Evolutionary conservation across 257 asterid species (phyloP).

Genomic region (Solanum okadae): DNA sequence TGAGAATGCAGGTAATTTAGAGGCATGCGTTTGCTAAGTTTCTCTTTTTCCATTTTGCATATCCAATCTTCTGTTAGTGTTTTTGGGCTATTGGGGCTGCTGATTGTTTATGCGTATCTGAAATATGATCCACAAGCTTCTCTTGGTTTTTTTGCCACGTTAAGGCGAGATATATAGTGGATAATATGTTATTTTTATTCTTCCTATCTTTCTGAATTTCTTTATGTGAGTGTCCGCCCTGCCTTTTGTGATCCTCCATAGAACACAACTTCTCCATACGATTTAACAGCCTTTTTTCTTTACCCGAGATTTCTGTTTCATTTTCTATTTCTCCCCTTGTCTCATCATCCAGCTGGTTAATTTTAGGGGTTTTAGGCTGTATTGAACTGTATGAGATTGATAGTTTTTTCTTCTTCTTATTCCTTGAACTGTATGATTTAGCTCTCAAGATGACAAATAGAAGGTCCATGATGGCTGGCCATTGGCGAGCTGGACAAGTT

Average conservation of each 20-base stretch:
- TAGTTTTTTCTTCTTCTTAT: background rate
- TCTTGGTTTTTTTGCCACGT: background rate
- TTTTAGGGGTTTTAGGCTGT: background rate
- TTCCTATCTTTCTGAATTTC: background rate
- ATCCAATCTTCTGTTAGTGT: background rate
- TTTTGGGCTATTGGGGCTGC: background rate
- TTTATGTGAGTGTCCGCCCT: background rate
- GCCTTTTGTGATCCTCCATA: background rate
- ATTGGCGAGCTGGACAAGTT: background rate
- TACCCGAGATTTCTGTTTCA: background rate
- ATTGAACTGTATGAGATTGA: background rate
- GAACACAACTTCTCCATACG: background rate
- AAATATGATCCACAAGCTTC: background rate
- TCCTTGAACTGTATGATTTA: background rate
- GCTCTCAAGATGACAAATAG: background rate
- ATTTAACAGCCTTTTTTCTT: background rate
- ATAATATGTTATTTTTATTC: background rate
- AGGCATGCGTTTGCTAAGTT: background rate
- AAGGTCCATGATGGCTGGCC: background rate
- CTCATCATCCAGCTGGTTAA: background rate
- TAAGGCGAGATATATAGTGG: background rate
- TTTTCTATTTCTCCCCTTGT: background rate
- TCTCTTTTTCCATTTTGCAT: background rate
- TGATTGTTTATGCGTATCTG: background rate
- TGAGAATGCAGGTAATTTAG: conserved; percentile 78